Evolutionary conservation across 1,284 basidiomycete genomes (phyloP).

Genomic region (Pascua sp.): DNA sequence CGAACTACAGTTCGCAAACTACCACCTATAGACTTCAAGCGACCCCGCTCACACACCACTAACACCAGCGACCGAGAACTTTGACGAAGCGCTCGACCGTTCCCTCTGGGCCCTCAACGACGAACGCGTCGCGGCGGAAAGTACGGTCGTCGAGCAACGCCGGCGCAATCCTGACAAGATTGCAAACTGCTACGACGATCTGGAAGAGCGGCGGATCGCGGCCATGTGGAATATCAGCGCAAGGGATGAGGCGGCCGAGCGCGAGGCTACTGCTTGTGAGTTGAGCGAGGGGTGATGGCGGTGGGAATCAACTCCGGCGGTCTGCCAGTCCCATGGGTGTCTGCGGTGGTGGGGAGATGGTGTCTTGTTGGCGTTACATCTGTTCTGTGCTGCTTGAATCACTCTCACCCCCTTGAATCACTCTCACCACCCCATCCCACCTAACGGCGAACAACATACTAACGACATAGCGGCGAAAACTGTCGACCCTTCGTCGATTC

Average conservation of each 20-base stretch:
- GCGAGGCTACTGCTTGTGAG: background rate
- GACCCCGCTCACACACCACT: background rate
- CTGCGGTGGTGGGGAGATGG: background rate
- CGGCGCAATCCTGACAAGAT: conserved; percentile 59
- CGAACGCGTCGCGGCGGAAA: conserved; percentile 65
- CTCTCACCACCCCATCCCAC: background rate
- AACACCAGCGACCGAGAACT: conserved; percentile 63
- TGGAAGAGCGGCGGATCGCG: conserved; percentile 53
- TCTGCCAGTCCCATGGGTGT: too few species aligned
- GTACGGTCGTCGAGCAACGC: conserved; percentile 61
- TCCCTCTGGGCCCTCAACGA: conserved; percentile 67
- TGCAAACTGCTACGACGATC: conserved; percentile 53
- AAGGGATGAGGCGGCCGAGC: conserved; percentile 21
- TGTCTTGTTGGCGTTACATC: background rate
- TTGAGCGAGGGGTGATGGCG: background rate
- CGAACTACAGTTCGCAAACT: too few species aligned
- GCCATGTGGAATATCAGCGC: conserved; percentile 47
- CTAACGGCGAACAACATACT: background rate
- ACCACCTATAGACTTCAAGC: background rate
- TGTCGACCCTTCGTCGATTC: conserved; percentile 17
- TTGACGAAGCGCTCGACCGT: conserved; percentile 73
- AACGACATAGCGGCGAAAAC: conserved; percentile 1
- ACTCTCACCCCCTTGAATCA: background rate
- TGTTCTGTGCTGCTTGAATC: background rate
- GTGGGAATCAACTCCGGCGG: too few species aligned